Evolutionary conservation across 2,329 filamentous ascomycete genomes (phyloP), one percentile per base, ranked within the genome.

Genomic region (Daldinia eschscholtzii): DNA sequence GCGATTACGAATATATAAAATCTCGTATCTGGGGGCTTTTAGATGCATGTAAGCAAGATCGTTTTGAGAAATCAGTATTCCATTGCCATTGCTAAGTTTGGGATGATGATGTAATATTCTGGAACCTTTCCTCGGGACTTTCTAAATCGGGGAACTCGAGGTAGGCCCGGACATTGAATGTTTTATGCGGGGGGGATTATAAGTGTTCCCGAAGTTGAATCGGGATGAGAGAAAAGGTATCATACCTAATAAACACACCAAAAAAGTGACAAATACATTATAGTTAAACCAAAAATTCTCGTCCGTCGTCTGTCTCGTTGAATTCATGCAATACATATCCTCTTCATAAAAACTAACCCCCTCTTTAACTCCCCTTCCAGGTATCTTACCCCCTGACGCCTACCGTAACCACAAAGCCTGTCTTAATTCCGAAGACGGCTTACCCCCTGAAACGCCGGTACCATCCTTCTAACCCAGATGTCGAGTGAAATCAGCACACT

Each of bases 401-500:
- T 57, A 30, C 12, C 48, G 9, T 44, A 62, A 62, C 41, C 48
- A 42, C 26, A 55, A 50, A 33, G 41, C 23, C n/a, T 26, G 44
- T 4, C 56, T 33, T 50, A 6, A 15, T 44, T 53, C 41, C 52
- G 50, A 12, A 44, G 52, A 59, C 28, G 41, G 41, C 39, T 23
- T 60, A 41, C 33, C 56, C 56, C 55, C 15, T 55, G 18, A 42
- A 70, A 71, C 69, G 65, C 69, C 69, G n/a, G 20, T 48, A 46
- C 23, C 60, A 26, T 15, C 33, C 57, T 13, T n/a, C 57, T 48
- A 61, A 53, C 26, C 57, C 57, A 65, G 33, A 65, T 6, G 28
- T 35, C 41, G 18, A 41, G 56, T 44, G n/a, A 65, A 61, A 12
- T 28, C 23, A 42, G 9, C 55, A 15, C 26, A 35, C 63, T 23